These are phyloP conservation scores for Botrytis galanthina DNA, from an alignment of 2,329 filamentous ascomycete genomes.

Conservation along the genomic window DNA sequence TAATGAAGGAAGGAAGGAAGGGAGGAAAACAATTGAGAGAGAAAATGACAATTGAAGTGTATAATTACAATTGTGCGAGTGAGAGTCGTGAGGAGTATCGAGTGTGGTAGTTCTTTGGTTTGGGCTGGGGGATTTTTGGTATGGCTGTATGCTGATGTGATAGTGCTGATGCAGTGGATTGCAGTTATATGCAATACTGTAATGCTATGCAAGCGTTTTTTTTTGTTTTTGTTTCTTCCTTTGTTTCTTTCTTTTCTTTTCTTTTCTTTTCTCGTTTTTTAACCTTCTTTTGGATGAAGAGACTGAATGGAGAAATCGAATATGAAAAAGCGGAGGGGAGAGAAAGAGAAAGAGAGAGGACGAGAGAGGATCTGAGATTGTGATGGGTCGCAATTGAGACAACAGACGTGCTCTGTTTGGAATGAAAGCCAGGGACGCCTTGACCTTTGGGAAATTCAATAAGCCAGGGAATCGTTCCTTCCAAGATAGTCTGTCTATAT, in stretches of 20 bases:
- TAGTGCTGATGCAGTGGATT: conserved; percentile 8
- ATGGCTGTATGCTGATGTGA: background rate
- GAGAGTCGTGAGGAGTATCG: background rate
- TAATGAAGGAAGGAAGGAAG: conserved; percentile 3
- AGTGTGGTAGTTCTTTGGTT: background rate
- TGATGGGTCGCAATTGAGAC: conserved; percentile 16
- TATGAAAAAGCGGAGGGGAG: background rate
- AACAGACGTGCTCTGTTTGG: conserved; percentile 19
- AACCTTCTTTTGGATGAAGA: background rate
- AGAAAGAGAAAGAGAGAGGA: background rate
- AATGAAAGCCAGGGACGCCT: conserved; percentile 15
- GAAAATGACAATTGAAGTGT: background rate
- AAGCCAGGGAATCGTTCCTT: conserved; percentile 15
- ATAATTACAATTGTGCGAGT: conserved; percentile 10
- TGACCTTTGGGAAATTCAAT: conserved; percentile 15
- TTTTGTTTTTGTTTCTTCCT: background rate
- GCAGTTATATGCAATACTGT: conserved; percentile 6
- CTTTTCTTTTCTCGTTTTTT: background rate
- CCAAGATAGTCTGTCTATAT: background rate
- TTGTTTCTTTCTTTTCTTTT: background rate
- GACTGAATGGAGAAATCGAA: background rate
- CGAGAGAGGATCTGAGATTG: background rate
- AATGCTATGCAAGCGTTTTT: conserved; percentile 14
- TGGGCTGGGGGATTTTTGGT: background rate
- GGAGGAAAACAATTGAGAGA: conserved; percentile 7